Percentiles rank a stretch among this genome's conserved stretches.
Evolutionary conservation across 2,329 filamentous ascomycete species (phyloP).

Genomic region (Tolypocladium amazonense): DNA sequence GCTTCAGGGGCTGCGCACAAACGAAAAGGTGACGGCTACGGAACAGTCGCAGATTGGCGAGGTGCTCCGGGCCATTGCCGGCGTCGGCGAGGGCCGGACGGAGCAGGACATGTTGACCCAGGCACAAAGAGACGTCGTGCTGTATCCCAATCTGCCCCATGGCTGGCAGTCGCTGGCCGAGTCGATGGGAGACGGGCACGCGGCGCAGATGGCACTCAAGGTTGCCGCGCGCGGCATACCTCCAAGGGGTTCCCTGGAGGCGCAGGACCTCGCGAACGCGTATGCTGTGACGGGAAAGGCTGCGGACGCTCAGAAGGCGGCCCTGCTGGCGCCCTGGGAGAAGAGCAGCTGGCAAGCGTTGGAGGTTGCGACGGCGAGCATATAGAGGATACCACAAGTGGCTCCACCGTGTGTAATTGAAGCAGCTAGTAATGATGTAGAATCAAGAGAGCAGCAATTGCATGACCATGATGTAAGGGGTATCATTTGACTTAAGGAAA

Average conservation of each 20-base stretch:
- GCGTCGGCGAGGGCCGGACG: conserved; percentile 37
- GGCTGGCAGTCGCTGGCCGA: conserved; percentile 72
- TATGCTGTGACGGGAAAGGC: conserved; percentile 63
- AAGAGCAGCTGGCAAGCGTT: conserved; percentile 53
- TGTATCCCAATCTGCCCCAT: conserved; percentile 66
- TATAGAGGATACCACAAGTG: conserved; percentile 3
- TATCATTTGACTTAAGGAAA: conserved; percentile 1
- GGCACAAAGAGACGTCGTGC: conserved; percentile 66
- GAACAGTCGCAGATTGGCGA: conserved; percentile 63
- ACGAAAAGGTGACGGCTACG: conserved; percentile 47
- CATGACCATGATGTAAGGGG: neutral
- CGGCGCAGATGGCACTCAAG: conserved; percentile 68
- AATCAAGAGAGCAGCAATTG: neutral
- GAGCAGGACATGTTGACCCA: conserved; percentile 48
- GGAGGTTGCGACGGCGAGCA: conserved; percentile 16
- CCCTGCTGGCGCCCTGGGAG: conserved; percentile 76
- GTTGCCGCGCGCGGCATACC: conserved; percentile 68
- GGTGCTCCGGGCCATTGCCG: conserved; percentile 64
- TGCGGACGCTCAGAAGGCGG: conserved; percentile 64
- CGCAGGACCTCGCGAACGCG: conserved; percentile 59
- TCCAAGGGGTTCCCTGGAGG: conserved; percentile 56
- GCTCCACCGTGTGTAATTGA: neutral
- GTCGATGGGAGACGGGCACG: conserved; percentile 39
- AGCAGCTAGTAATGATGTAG: neutral
- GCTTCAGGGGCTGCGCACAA: conserved; percentile 60